Evolutionary conservation across 2,329 filamentous ascomycete species (phyloP), one percentile per base, ranked within the genome.

Genomic region (Neocucurbitaria cava): DNA sequence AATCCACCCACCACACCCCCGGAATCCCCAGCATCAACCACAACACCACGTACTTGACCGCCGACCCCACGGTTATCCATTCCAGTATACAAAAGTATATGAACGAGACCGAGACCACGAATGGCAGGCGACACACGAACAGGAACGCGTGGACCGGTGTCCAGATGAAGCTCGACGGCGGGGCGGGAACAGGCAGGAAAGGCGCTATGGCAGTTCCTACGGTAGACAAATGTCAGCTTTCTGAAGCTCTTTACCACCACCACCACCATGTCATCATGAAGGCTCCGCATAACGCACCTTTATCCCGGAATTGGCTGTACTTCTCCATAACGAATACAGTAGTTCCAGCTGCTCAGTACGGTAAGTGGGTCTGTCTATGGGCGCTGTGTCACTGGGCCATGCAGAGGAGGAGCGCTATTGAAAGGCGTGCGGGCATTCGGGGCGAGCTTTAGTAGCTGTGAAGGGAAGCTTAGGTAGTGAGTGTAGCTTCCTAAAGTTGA

Each of bases 1-100:
- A 81, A 77, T 99, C 95, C 52, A 97, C 89, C 94, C 94, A 98
- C 92, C 93, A 98, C 53, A 99, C 91, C 24, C 95, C 94, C 0
- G 93, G 92, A 54, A 96, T 89, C 33, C 87, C 89, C 65, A 99
- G 85, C 62, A 98, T 85, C 56, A 87, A 85, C 94, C 95, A 98
- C 48, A 98, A 79, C 44, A 92, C 86, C 11, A 90, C 86, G 78
- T 98, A 98, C 70, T 92, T 92, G 39, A 87, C 78, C 30, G 87
- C 70, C 8, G 83, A 83, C 1, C 86, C 87, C 9, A 89, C 82
- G 0, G 92, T 92, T 13, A 96, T 84, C 83, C 89, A 90, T 78
- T 94, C 91, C 48, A 98, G 83, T 56, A 96, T 68, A 56, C 90
- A 72, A 73, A 98, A 95, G 79, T 96, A 96, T 69, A 86, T 76